Evolutionary conservation across 805 yeast genomes (phyloP).

Genomic region (Ogataea ganodermae): DNA sequence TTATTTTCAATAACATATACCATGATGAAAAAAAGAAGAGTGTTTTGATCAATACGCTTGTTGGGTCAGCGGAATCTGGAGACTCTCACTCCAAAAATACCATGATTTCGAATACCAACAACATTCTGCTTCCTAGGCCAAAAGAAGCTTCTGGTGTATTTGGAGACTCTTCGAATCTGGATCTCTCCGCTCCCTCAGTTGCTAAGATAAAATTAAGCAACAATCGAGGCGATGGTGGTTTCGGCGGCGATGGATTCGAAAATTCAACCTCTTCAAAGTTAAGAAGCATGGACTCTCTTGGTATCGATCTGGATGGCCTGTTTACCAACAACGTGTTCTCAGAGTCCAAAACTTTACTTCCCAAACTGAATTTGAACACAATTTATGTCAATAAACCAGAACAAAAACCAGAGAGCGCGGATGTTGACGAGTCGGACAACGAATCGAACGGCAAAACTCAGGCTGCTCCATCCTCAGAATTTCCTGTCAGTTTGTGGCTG

Average conservation of each 20-base stretch:
- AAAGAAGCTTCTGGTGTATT: neutral
- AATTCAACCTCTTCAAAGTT: slow-evolving; percentile 8
- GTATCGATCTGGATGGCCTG: slow-evolving; percentile 25
- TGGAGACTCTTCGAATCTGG: slow-evolving; percentile 3
- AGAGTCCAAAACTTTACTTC: slow-evolving; percentile 20
- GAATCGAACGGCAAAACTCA: neutral
- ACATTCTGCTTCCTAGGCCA: slow-evolving; percentile 15
- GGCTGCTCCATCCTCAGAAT: slow-evolving; percentile 6
- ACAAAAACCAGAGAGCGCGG: neutral
- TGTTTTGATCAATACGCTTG: slow-evolving; percentile 12
- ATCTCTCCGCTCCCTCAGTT: slow-evolving; percentile 12
- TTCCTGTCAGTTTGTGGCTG: slow-evolving; percentile 24
- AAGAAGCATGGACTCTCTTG: slow-evolving; percentile 17
- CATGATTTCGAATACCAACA: slow-evolving; percentile 17
- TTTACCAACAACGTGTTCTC: slow-evolving; percentile 31
- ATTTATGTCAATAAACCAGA: slow-evolving; percentile 1
- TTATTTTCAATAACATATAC: slow-evolving; percentile 47
- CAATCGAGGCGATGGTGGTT: slow-evolving; percentile 2
- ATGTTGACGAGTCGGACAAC: neutral
- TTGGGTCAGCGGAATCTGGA: slow-evolving; percentile 5
- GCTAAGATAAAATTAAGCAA: slow-evolving; percentile 15
- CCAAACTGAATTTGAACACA: slow-evolving; percentile 20
- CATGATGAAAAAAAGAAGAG: slow-evolving; percentile 32
- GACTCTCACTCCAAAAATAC: slow-evolving; percentile 4
- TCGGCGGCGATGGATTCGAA: slow-evolving; percentile 1